Base-by-base conservation (phyloP, 1,139 yeast species). In the Casaregolazyma suthepensis region DNA sequence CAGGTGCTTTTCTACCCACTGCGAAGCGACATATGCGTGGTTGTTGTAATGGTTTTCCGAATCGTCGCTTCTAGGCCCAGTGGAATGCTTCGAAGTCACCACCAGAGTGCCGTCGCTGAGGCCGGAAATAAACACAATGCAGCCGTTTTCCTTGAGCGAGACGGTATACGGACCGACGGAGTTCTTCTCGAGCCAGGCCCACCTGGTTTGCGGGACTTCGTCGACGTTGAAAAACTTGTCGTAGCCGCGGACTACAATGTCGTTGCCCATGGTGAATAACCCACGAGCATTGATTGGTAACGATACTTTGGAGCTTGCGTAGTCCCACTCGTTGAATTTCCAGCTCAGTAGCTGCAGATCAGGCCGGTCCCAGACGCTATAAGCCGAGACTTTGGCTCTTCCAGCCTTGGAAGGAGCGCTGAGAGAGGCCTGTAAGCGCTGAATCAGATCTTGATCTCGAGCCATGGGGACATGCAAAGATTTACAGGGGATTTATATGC, bases 281-380 rank as follows among this genome's bases (percentile, higher is more conserved):
- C 99, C 99, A 53, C 99, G 75, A 0, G 98, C 96, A 55, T 82
- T 73, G 3, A 81, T 76, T 0, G 97, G 96, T 19, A 90, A 70
- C 1, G 57, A 56, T 7, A 80, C 74, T 47, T 75, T 78, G 2
- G 75, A 71, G 56, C 76, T 79, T 18, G 82, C 82, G 64, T 87
- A 91, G 61, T 87, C 96, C 87, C 88, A 90, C 62, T 91, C 99
- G 55, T 83, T 81, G 70, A 89, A 89, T 67, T 83, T 87, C 98
- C 98, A 91, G 5, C 75, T 69, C 2, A 60, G 58, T 18, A 71
- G 51, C 40, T 49, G 50, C n/a, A 64, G 46, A 19, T 59, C 63
- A 1, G 68, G 64, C 40, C 59, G 56, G 46, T 58, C 66, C 72
- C 72, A 69, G 0, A 68, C 58, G 1, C 54, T 50, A 52, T 53